Evolutionary conservation across 805 yeast species (phyloP).

Genomic region (Aciculoconidium aculeatum): DNA sequence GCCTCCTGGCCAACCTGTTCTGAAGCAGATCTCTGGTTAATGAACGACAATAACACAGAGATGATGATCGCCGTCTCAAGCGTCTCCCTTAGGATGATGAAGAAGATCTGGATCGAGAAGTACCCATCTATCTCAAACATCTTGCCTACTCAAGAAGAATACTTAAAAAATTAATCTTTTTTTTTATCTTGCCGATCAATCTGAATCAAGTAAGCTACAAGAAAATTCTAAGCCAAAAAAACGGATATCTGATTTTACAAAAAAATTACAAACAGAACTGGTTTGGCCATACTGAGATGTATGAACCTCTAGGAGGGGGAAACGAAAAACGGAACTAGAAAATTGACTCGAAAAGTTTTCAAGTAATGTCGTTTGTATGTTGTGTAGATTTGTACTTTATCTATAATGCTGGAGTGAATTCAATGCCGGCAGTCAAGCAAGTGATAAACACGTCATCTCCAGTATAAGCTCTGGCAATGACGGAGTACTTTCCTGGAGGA

Average conservation of each 20-base stretch:
- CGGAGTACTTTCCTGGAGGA: slow-evolving; percentile 91
- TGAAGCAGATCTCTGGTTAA: slow-evolving; percentile 15
- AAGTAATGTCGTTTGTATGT: too few relatives aligned
- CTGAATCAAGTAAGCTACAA: too few relatives aligned
- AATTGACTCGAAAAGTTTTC: too few relatives aligned
- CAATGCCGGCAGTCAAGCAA: slow-evolving; percentile 73
- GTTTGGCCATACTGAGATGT: too few relatives aligned
- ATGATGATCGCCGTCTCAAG: slow-evolving; percentile 26
- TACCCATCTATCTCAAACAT: slow-evolving; percentile 12
- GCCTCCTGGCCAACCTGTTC: slow-evolving; percentile 1
- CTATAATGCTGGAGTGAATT: slow-evolving; percentile 35
- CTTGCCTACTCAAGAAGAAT: too few relatives aligned
- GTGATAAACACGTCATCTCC: slow-evolving; percentile 75
- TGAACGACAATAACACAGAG: slow-evolving; percentile 23
- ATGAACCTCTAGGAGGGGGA: too few relatives aligned
- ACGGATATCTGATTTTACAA: too few relatives aligned
- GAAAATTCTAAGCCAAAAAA: too few relatives aligned
- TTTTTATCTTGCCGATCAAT: too few relatives aligned
- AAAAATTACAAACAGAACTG: neutral
- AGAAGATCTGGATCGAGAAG: slow-evolving; percentile 26
- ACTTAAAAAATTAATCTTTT: too few relatives aligned
- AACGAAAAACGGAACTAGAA: too few relatives aligned
- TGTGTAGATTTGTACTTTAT: too few relatives aligned
- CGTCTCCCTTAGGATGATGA: slow-evolving; percentile 24
- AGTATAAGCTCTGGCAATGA: slow-evolving; percentile 86